Evolutionary conservation across 495 filamentous ascomycete genomes (phyloP).

Genomic region (Aspergillus sclerotioniger): DNA sequence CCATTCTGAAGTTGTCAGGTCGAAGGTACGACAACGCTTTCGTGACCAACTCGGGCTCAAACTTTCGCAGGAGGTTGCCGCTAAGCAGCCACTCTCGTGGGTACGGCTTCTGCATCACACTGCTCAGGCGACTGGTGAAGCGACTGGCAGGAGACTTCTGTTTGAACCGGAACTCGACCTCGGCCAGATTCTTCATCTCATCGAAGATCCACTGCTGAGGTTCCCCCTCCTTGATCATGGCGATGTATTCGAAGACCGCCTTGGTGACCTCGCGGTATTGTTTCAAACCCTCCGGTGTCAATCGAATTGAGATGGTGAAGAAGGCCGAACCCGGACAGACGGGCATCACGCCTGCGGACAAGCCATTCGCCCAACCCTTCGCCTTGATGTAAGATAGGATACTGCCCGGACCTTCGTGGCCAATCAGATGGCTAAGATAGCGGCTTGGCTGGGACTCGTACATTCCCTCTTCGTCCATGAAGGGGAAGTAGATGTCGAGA

Average conservation of each 20-base stretch:
- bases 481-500: conserved; percentile 85
- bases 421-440: conserved; percentile 91
- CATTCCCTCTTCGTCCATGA: conserved; percentile 79
- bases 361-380: conserved; percentile 90
- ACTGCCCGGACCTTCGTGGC: conserved; percentile 95
- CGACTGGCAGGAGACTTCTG: conserved; percentile 87
- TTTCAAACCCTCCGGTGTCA: conserved; percentile 84
- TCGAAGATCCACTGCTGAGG: conserved; percentile 92
- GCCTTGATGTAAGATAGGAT: conserved; percentile 93
- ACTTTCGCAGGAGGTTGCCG: conserved; percentile 70
- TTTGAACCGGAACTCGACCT: conserved; percentile 91
- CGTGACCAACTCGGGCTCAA: conserved; percentile 72
- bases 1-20: conserved; percentile 85
- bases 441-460: conserved; percentile 83
- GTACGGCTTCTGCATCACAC: conserved; percentile 84
- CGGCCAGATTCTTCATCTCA: conserved; percentile 82
- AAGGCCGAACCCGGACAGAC: conserved; percentile 82
- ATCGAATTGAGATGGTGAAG: conserved; percentile 74
- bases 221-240: conserved; percentile 74
- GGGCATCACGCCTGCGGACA: conserved; percentile 73
- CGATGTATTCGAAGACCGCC: conserved; percentile 90
- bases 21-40: conserved; percentile 71
- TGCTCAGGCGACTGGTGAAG: conserved; percentile 79
- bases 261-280: conserved; percentile 86
- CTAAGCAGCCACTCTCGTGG: conserved; percentile 86